phyloP scores from a whole-genome alignment of 106 monocot species.

The Dendrobium officinale region DNA sequence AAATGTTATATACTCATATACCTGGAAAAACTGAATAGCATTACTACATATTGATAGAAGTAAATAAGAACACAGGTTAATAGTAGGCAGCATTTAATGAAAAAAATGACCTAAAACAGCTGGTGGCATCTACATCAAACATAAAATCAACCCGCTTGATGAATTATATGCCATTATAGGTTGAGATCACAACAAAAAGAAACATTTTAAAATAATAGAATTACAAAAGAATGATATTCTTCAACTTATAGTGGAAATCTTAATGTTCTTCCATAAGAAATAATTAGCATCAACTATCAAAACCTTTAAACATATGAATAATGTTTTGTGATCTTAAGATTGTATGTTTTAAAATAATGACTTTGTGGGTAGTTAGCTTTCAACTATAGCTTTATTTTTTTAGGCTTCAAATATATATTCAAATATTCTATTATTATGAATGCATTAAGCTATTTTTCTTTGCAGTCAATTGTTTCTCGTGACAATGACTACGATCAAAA shows the following conservation, averaged over 20 bases:
- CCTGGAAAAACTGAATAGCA: slow-evolving; percentile 37
- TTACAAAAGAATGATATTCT: not conserved
- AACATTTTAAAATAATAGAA: not conserved
- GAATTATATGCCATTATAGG: not conserved
- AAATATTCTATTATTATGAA: too few species aligned
- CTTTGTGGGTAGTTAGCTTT: not conserved
- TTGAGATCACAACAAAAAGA: not conserved
- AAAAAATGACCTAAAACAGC: not conserved
- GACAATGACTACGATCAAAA: too few species aligned
- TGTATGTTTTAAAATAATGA: not conserved
- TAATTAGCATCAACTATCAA: not conserved
- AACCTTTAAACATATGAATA: not conserved
- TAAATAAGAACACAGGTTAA: not conserved
- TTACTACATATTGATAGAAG: not conserved
- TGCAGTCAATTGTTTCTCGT: too few species aligned
- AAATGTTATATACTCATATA: slow-evolving; percentile 81
- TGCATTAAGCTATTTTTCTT: too few species aligned
- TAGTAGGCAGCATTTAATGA: not conserved
- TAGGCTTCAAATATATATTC: too few species aligned
- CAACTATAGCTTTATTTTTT: too few species aligned
- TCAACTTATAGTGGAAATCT: not conserved
- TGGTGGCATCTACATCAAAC: not conserved
- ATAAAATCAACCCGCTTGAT: not conserved
- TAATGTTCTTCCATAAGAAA: not conserved
- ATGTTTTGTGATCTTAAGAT: not conserved